Evolutionary conservation across 495 filamentous ascomycete genomes (phyloP), one percentile per base, ranked within the genome.

Genomic region (Hypomontagnella monticulosa): DNA sequence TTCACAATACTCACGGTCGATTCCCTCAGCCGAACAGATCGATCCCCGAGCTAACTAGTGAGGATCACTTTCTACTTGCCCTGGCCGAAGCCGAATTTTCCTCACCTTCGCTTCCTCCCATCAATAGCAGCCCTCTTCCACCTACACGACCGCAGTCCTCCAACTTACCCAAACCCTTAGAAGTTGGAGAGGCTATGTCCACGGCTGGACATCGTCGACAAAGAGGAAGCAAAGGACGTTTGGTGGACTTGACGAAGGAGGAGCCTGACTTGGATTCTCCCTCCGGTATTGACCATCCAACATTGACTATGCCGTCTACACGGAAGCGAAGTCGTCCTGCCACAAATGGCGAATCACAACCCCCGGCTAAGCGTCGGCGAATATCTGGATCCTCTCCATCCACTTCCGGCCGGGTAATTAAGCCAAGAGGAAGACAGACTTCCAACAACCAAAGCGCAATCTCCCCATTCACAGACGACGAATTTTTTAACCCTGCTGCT

Each of bases 51-150:
- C 27, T 44, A 15, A 44, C 15, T 52, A 66, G 63, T 47, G 77
- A 79, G 67, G 73, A 78, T 16, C 34, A 42, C 32, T 75, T 66
- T 42, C 56, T 76, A 3, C 27, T 66, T 46, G 34, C 69, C 30
- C 60, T 79, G 4, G 72, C 50, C 23, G 59, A 58, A 44, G 63
- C 61, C 37, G 57, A 77, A 23, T 79, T 78, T 46, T 77, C 76
- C 20, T 79, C 74, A 20, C 77, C 77, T 18, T 79, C 71, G 11
- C 48, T 73, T n/a, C 69, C 71, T 8, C 69, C 71, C 0, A 54
- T 70, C 33, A 70, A 60, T 19, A 69, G 63, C 30, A 60, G 58
- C 8, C 59, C 58, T 49, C 59, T 62, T 1, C 73, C 18, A 12
- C 57, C 63, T 67, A 48, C 58, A 42, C 14, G 57, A 49, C 36